Base-by-base conservation (phyloP, 176 grass and related monocot species). In the Echinochloa phyllopogon region DNA sequence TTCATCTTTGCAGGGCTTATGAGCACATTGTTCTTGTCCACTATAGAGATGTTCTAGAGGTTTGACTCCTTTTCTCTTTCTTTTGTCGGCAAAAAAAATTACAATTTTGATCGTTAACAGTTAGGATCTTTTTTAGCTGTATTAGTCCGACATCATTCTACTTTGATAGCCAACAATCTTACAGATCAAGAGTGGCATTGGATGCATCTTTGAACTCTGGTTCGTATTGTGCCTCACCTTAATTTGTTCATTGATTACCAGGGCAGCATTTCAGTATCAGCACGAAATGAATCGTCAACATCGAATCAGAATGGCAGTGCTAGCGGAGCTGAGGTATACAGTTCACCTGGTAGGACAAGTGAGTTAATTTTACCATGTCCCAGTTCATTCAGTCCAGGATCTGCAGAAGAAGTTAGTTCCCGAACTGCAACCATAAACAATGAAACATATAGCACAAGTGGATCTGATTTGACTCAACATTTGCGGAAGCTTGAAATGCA, bases 1-100 rank as follows among this genome's bases (percentile, higher is more conserved):
- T 82, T 85, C 36, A 47, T 82, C 23, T 94, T 88, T 99, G 73
- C 93, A 99, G 97, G 89, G 88, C 74, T 74, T 96, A 96, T 91
- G 92, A 96, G 0, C 94, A 99, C 87, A 95, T 99, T 43, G 97
- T 96, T 75, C 55, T 99, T 81, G 97, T 99, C 69, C 97, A 99
- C 59, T 99, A 99, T 44, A 92, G 94, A 89, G 97, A 96, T 76
- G 78, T 85, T 65, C 47, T 44, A 16, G 89, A 96, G 93, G 97
- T 98, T 72, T 72, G 88, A 79, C 79, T 80, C 68, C 75, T 76
- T 83, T 23, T 74, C 60, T 88, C 61, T 87, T 87, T 48, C 63
- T 71, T 85, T 25, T 78, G n/a, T 23, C 62, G 65, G 55, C 78
- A 56, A 37, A 76, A 76, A 52, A 57, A 88, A 45, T 75, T 75